These are phyloP conservation scores for Ophiostoma angusticollis DNA, from an alignment of 2,329 filamentous ascomycete species.

Conservation along the genomic window DNA sequence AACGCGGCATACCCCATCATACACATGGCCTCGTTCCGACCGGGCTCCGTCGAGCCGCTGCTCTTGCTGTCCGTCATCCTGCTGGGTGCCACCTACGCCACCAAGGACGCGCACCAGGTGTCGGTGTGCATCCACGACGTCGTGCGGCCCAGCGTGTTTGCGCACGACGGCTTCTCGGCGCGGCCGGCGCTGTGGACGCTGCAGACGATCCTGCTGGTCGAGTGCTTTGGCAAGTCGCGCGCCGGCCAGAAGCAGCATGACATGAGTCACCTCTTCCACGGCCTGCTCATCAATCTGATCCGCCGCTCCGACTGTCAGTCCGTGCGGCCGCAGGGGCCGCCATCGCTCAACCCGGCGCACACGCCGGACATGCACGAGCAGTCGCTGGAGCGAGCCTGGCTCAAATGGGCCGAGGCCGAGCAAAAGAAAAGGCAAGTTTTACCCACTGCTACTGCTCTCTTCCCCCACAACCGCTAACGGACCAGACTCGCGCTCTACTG, in stretches of 20 bases:
- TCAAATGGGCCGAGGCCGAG: conserved; percentile 8
- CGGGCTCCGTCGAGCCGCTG: conserved; percentile 5
- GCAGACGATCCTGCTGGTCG: conserved; percentile 11
- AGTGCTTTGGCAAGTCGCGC: conserved; percentile 14
- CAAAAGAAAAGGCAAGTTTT: conserved; percentile 9
- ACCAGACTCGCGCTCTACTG: conserved; percentile 10
- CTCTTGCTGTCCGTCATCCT: conserved; percentile 10
- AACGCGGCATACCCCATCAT: conserved; percentile 12
- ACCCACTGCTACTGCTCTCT: too few relatives aligned
- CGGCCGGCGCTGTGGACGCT: conserved; percentile 11
- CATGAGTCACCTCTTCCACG: conserved; percentile 14
- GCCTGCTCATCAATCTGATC: conserved; percentile 13
- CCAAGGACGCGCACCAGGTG: conserved; percentile 13
- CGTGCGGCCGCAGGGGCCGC: conserved; percentile 1
- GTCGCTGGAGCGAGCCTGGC: conserved; percentile 6
- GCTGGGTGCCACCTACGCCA: conserved; percentile 10
- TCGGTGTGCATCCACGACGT: conserved; percentile 14
- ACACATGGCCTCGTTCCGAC: conserved; percentile 7
- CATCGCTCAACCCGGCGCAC: neutral
- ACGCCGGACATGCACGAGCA: too few relatives aligned
- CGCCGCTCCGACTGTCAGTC: conserved; percentile 13
- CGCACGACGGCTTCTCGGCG: conserved; percentile 10
- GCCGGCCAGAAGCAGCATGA: conserved; percentile 14
- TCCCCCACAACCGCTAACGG: neutral
- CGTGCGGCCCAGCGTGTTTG: conserved; percentile 12